Evolutionary conservation across 768 basidiomycete species (phyloP).

Genomic region (Cystofilobasidium macerans): DNA sequence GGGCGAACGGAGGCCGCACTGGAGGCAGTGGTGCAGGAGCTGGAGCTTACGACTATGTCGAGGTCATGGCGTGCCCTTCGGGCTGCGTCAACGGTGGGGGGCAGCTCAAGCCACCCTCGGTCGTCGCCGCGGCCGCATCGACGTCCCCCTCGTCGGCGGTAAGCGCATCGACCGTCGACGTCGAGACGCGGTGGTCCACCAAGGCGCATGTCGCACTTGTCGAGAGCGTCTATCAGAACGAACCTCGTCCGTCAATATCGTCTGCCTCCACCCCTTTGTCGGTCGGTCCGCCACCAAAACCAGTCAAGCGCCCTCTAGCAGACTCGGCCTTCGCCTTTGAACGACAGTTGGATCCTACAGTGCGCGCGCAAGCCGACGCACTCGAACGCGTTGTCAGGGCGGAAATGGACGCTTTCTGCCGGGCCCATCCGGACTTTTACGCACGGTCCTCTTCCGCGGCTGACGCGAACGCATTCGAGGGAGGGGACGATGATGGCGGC

Average conservation of each 20-base stretch:
- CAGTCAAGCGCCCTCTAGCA: no score
- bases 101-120: constrained; percentile 45
- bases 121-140: constrained; percentile 3
- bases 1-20: constrained; percentile 1
- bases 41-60: constrained; percentile 71
- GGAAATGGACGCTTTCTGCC: constrained; percentile 3
- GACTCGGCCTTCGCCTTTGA: no score
- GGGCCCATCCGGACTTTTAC: no score
- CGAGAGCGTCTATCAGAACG: constrained; percentile 68
- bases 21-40: constrained; percentile 31
- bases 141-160: not conserved
- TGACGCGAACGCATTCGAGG: no score
- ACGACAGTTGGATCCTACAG: no score
- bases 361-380: not conserved
- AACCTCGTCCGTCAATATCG: not conserved
- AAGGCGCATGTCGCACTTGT: constrained; percentile 71
- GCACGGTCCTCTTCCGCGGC: no score
- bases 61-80: constrained; percentile 97
- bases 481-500: not conserved
- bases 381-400: constrained; percentile 14
- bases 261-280: not conserved
- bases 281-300: not conserved
- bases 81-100: constrained; percentile 98
- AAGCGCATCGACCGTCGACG: constrained; percentile 31
- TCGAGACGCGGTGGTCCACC: constrained; percentile 63